Evolutionary conservation across 306 rosid genomes (phyloP).

Genomic region (Glycyrrhiza uralensis): DNA sequence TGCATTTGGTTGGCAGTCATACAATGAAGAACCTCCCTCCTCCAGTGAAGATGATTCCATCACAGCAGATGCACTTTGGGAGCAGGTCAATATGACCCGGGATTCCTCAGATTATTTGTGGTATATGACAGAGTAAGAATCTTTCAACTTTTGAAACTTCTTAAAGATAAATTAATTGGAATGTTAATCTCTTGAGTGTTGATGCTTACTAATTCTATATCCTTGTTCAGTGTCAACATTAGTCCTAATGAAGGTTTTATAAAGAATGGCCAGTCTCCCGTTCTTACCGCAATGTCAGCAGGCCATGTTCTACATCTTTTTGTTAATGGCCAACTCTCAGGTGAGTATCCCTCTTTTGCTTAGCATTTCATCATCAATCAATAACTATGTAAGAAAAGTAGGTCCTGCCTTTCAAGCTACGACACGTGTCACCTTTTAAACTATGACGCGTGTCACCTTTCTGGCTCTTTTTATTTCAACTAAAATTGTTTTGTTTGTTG

Average conservation of each 20-base stretch:
- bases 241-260: slow-evolving; percentile 58
- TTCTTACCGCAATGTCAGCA: slow-evolving; percentile 61
- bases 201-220: background rate
- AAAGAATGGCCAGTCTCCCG: slow-evolving; percentile 50
- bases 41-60: slow-evolving; percentile 37
- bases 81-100: slow-evolving; percentile 65
- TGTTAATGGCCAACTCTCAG: slow-evolving; percentile 66
- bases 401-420: too few relatives aligned
- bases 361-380: background rate
- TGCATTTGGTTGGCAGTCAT: slow-evolving; percentile 53
- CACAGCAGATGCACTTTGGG: slow-evolving; percentile 57
- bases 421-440: too few relatives aligned
- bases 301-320: slow-evolving; percentile 81
- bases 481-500: too few relatives aligned
- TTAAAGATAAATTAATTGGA: background rate
- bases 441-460: too few relatives aligned
- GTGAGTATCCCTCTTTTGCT: slow-evolving; percentile 32
- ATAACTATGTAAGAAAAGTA: too few relatives aligned
- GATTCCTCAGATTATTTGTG: slow-evolving; percentile 80
- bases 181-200: slow-evolving; percentile 21
- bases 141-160: slow-evolving; percentile 15
- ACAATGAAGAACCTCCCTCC: slow-evolving; percentile 55
- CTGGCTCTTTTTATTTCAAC: too few relatives aligned
- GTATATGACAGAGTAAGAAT: slow-evolving; percentile 80
- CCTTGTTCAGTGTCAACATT: slow-evolving; percentile 55